Conservation (phyloP, 1,139 yeast species). For the Kluyveromyces sp. region DNA sequence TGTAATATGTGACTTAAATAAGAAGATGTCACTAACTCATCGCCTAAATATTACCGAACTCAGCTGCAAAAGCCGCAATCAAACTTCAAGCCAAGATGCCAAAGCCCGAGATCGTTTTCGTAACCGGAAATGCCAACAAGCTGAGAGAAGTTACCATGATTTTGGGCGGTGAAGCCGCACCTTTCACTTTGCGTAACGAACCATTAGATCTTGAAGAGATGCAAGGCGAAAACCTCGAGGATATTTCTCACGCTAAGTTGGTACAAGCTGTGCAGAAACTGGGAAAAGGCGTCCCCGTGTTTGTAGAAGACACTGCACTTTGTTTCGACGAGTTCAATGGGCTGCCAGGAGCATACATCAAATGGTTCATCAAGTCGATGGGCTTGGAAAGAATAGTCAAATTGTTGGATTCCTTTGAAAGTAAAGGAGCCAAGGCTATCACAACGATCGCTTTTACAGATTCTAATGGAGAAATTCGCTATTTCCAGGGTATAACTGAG, state of each 20-base stretch:
- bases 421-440: slow-evolving; percentile 79
- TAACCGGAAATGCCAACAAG: slow-evolving; percentile 86
- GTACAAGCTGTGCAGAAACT: slow-evolving; percentile 58
- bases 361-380: slow-evolving; percentile 75
- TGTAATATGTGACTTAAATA: neutral
- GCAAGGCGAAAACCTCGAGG: slow-evolving; percentile 73
- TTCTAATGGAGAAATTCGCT: slow-evolving; percentile 68
- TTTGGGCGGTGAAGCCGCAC: slow-evolving; percentile 43
- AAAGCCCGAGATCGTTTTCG: slow-evolving; percentile 38
- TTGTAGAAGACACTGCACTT: slow-evolving; percentile 93
- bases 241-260: slow-evolving; percentile 79
- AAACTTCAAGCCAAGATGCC: neutral
- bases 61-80: too few relatives aligned
- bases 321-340: slow-evolving; percentile 74
- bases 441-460: slow-evolving; percentile 90
- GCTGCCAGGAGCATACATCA: slow-evolving; percentile 88
- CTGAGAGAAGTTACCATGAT: slow-evolving; percentile 76
- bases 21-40: too few relatives aligned
- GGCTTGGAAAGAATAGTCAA: slow-evolving; percentile 72
- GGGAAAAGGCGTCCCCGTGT: slow-evolving; percentile 57
- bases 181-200: slow-evolving; percentile 48
- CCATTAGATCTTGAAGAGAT: slow-evolving; percentile 79
- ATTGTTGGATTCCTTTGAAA: slow-evolving; percentile 72
- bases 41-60: too few relatives aligned
- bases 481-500: slow-evolving; percentile 79